Evolutionary conservation across 2,329 filamentous ascomycete genomes (phyloP).

Genomic region (Pseudocercospora crystallina): DNA sequence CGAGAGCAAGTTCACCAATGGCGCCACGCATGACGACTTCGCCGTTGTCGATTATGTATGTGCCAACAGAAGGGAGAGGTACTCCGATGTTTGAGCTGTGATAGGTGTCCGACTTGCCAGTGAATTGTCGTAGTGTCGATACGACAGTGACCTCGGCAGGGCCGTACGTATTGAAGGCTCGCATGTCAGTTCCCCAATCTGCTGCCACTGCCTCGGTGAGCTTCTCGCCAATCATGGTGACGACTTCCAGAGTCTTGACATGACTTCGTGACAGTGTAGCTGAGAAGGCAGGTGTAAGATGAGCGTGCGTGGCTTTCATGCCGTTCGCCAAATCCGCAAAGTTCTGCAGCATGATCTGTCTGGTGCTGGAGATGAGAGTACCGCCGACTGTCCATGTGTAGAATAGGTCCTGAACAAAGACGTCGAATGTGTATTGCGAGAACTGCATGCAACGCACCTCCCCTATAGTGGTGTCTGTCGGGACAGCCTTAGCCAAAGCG

Average conservation of each 20-base stretch:
- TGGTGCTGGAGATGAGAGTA: conserved; percentile 15
- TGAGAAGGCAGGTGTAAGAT: conserved; percentile 15
- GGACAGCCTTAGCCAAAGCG: conserved; percentile 22
- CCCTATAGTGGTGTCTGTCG: conserved; percentile 7
- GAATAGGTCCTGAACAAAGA: conserved; percentile 37
- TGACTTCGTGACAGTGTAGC: conserved; percentile 4
- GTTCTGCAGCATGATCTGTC: conserved; percentile 17
- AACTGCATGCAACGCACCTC: conserved; percentile 34
- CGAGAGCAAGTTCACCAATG: conserved; percentile 33
- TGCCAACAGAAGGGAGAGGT: conserved; percentile 13
- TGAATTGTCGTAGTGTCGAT: conserved; percentile 17
- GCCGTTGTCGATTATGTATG: conserved; percentile 8
- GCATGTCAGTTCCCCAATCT: conserved; percentile 7
- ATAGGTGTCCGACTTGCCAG: conserved; percentile 10
- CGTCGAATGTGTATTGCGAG: conserved; percentile 42
- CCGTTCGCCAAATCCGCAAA: conserved; percentile 9
- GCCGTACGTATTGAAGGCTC: conserved; percentile 19
- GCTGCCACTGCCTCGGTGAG: conserved; percentile 10
- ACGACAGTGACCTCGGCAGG: conserved; percentile 17
- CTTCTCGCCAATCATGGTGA: conserved; percentile 18
- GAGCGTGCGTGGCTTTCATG: conserved; percentile 12
- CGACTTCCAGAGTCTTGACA: conserved; percentile 16
- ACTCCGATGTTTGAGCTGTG: conserved; percentile 18
- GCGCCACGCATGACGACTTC: conserved; percentile 16
- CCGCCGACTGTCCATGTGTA: conserved; percentile 18